A percentile compares a stretch with the other conserved stretches of the same genome.
These are phyloP conservation scores for Trichophyton equinum DNA, from an alignment of 2,329 filamentous ascomycete genomes.

Conservation along the genomic window DNA sequence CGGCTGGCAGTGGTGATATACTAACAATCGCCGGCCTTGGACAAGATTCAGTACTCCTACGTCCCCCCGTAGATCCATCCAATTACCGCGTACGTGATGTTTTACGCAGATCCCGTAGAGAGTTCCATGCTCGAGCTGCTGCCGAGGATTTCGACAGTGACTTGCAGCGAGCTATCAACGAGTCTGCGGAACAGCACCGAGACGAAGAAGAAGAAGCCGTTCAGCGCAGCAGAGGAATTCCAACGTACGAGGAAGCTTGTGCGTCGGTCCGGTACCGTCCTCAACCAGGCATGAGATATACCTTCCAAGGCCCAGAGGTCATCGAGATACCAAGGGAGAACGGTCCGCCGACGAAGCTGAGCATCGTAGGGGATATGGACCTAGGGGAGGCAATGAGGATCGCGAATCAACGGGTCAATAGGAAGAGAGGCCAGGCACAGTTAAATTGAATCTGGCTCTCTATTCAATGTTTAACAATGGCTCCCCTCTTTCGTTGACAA, in stretches of 20 bases:
- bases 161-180: slow-evolving; percentile 14
- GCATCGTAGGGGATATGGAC: slow-evolving; percentile 16
- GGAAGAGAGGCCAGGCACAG: not conserved
- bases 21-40: not conserved
- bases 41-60: not conserved
- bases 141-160: slow-evolving; percentile 8
- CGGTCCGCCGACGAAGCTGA: slow-evolving; percentile 3
- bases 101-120: slow-evolving; percentile 7
- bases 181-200: slow-evolving; percentile 11
- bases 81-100: slow-evolving; percentile 11
- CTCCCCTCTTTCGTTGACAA: not conserved
- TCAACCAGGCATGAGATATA: slow-evolving; percentile 11
- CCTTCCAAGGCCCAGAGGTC: slow-evolving; percentile 13
- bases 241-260: slow-evolving; percentile 15
- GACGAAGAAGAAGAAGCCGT: slow-evolving; percentile 15
- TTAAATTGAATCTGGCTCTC: not conserved
- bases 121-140: slow-evolving; percentile 8
- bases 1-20: too few relatives aligned
- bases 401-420: slow-evolving; percentile 9
- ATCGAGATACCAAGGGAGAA: slow-evolving; percentile 1
- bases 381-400: slow-evolving; percentile 13
- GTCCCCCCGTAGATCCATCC: not conserved
- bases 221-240: slow-evolving; percentile 12
- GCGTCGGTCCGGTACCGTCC: slow-evolving; percentile 8
- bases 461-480: not conserved